Base-by-base conservation (phyloP, 352 stramenopile genomes). In the Globisporangium acanthophoron region DNA sequence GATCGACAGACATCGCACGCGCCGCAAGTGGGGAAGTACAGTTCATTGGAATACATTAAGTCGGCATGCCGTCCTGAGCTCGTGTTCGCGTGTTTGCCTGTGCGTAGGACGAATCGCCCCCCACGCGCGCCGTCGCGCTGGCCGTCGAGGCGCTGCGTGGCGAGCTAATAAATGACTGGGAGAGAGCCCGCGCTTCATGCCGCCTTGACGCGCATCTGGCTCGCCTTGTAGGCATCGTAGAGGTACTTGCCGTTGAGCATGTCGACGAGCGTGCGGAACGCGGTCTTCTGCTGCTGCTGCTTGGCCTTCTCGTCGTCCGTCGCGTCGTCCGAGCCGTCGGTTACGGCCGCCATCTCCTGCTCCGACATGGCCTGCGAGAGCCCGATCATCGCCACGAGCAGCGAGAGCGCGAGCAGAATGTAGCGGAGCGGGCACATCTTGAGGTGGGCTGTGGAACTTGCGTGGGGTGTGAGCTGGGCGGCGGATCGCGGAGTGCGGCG, bases 241-340 rank as follows among this genome's bases (percentile, higher is more conserved):
- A 94, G 65, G 65, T 94, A 94, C 53, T 88, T 85, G 59, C 85
- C 85, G 56, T 89, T 92, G 65, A 94, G 83, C 85, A 94, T 94
- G 64, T 93, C 82, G 16, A 92, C 52, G 48, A 94, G 68, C 68
- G 81, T 92, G 64, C 82, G 80, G 52, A 92, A 66, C 9, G 65
- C 74, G 47, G 82, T 84, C 70, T 80, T 68, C 54, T 65, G 64
- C 58, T 78, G 52, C 35, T 68, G 57, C 64, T 67, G 62, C 59
- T 88, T 84, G 56, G 59, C 67, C 27, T 68, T 59, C 51, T 72
- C 64, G 59, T 90, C 74, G 46, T 88, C 62, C 57, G 88, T 74
- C 37, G 82, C 59, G 48, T 87, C 72, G 31, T 88, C 77, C n/a
- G 79, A 68, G 37, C 85, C 76, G 47, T 84, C 70, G 21, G 71